Conservation (phyloP, 2,329 filamentous ascomycete species). For the Huntiella savannae region DNA sequence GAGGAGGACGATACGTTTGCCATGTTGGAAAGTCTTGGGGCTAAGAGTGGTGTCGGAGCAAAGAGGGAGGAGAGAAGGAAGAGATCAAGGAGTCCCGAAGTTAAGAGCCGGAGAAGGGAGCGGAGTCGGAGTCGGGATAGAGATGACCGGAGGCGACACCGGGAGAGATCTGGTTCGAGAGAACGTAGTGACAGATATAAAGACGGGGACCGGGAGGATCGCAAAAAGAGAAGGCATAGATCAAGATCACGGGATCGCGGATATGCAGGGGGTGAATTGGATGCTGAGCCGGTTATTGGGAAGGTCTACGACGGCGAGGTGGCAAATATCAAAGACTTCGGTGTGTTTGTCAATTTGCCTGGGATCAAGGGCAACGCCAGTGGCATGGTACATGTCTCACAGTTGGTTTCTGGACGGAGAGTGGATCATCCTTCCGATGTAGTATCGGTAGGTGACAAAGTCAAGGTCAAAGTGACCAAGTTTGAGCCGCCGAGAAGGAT, state of each 20-base stretch:
- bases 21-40: constrained; percentile 55
- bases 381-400: constrained; percentile 83
- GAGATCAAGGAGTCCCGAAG: constrained; percentile 29
- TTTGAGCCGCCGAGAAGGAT: constrained; percentile 57
- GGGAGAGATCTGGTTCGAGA: constrained; percentile 21
- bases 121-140: constrained; percentile 17
- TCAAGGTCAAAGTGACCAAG: constrained; percentile 85
- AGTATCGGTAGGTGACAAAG: constrained; percentile 56
- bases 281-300: constrained; percentile 61
- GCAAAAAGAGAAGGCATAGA: constrained; percentile 18
- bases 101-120: constrained; percentile 15
- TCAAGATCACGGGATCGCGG: constrained; percentile 17
- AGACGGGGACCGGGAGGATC: constrained; percentile 17
- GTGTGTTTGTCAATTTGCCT: constrained; percentile 81
- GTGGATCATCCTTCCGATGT: constrained; percentile 87
- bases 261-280: constrained; percentile 36
- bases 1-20: constrained; percentile 87
- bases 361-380: constrained; percentile 78
- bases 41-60: constrained; percentile 22
- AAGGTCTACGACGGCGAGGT: constrained; percentile 85
- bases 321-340: constrained; percentile 87
- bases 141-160: constrained; percentile 27
- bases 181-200: constrained; percentile 18
- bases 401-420: constrained; percentile 64
- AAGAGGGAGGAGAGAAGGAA: constrained; percentile 29